Evolutionary conservation across 306 rosid genomes (phyloP).

Genomic region (Lupinus albus): DNA sequence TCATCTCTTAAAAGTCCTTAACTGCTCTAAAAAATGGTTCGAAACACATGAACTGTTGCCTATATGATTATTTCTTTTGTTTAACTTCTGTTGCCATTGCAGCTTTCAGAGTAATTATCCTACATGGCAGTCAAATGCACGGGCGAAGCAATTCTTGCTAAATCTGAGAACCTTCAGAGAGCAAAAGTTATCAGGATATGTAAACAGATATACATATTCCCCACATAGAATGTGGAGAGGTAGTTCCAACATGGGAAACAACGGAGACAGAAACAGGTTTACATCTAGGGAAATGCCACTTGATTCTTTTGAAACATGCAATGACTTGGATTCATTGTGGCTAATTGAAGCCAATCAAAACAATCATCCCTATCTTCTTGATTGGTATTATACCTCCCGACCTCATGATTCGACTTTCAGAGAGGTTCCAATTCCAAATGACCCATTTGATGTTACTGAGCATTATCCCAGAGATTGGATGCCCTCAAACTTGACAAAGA

Average conservation of each 20-base stretch:
- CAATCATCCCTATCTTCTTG: slow-evolving; percentile 74
- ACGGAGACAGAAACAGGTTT: slow-evolving; percentile 50
- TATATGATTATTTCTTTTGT: slow-evolving; percentile 15
- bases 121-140: slow-evolving; percentile 77
- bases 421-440: slow-evolving; percentile 43
- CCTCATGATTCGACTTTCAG: slow-evolving; percentile 40
- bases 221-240: slow-evolving; percentile 55
- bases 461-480: slow-evolving; percentile 55
- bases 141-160: slow-evolving; percentile 62
- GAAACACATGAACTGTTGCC: slow-evolving; percentile 1
- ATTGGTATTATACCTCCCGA: slow-evolving; percentile 73
- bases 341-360: slow-evolving; percentile 56
- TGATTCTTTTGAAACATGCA: slow-evolving; percentile 45
- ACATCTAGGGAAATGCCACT: slow-evolving; percentile 51
- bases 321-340: slow-evolving; percentile 66
- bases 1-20: neutral
- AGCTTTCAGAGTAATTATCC: slow-evolving; percentile 86
- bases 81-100: slow-evolving; percentile 42
- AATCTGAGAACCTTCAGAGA: slow-evolving; percentile 70
- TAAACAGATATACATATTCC: slow-evolving; percentile 46
- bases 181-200: slow-evolving; percentile 55
- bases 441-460: slow-evolving; percentile 48
- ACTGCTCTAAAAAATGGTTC: neutral
- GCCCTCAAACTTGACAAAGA: slow-evolving; percentile 49
- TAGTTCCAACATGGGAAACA: slow-evolving; percentile 49